These are phyloP conservation scores for Pyricularia sp. DNA, from an alignment of 2,329 filamentous ascomycete genomes.

Conservation along the genomic window DNA sequence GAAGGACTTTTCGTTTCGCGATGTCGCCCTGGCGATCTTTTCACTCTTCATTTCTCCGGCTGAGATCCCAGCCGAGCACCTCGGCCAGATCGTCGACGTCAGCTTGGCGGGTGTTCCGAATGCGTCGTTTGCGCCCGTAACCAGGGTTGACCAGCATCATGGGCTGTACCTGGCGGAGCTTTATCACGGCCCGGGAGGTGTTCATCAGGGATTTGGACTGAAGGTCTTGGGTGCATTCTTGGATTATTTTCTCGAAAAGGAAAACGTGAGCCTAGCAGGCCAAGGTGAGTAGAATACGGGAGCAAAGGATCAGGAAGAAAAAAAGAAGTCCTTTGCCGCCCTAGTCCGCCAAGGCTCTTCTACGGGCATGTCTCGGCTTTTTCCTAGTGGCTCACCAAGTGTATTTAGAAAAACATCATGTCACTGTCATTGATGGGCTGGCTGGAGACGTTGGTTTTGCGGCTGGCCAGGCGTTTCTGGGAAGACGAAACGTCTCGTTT, in stretches of 20 bases:
- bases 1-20: not conserved
- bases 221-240: not conserved
- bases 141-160: not conserved
- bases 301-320: not conserved
- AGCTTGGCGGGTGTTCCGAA: not conserved
- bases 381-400: not conserved
- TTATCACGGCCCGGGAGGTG: not conserved
- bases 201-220: not conserved
- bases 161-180: not conserved
- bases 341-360: not conserved
- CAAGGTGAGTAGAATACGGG: not conserved
- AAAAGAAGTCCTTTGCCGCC: not conserved
- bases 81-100: not conserved
- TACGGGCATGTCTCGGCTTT: not conserved
- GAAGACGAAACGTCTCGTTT: not conserved
- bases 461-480: not conserved
- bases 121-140: not conserved
- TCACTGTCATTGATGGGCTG: not conserved
- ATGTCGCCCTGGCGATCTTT: not conserved
- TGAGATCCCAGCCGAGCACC: slow-evolving; percentile 1
- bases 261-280: not conserved
- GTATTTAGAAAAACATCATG: not conserved
- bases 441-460: not conserved
- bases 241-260: not conserved
- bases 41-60: not conserved